Percentiles rank a stretch among this genome's conserved stretches.
Evolutionary conservation across 257 asterid genomes (phyloP).

Genomic region (Echites panduratus): DNA sequence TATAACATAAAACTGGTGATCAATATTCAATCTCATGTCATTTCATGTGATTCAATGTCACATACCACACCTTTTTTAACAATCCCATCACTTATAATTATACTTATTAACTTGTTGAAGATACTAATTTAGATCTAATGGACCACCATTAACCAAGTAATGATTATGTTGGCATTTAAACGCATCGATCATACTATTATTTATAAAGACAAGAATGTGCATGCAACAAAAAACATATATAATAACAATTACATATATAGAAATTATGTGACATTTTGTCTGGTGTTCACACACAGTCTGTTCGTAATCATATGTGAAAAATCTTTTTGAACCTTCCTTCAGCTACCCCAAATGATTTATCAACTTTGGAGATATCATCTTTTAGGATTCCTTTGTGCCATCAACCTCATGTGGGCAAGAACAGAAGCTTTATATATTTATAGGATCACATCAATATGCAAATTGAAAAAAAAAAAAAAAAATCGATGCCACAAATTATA

Average conservation of each 20-base stretch:
- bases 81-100: not conserved
- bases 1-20: too few species aligned
- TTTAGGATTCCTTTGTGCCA: conserved; percentile 4
- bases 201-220: too few species aligned
- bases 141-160: not conserved
- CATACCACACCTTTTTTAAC: not conserved
- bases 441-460: conserved; percentile 5
- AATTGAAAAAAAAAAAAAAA: not conserved
- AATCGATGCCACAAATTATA: not conserved
- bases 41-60: too few species aligned
- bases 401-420: not conserved
- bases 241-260: too few species aligned
- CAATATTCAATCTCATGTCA: too few species aligned
- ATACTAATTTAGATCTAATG: not conserved
- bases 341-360: not conserved
- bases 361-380: conserved; percentile 6
- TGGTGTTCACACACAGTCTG: not conserved
- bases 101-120: conserved; percentile 9
- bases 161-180: not conserved
- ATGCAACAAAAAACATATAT: too few species aligned
- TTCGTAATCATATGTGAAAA: not conserved
- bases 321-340: not conserved
- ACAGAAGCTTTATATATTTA: not conserved
- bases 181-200: too few species aligned
- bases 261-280: not conserved